Conservation (phyloP, 345 rosid species). For the Euphorbia lathyris region DNA sequence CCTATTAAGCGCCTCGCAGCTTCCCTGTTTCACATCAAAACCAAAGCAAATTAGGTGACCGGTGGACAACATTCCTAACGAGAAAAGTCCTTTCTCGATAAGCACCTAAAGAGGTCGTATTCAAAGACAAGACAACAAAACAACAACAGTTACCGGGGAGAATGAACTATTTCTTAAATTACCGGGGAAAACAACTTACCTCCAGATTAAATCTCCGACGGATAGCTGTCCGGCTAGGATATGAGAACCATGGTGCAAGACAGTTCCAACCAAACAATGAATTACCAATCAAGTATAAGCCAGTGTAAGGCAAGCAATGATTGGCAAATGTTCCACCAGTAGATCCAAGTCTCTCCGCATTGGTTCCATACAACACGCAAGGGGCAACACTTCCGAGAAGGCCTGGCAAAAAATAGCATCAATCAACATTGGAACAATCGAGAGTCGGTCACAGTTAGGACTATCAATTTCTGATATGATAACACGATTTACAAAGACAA, state of each 20-base stretch:
- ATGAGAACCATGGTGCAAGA: conserved; percentile 89
- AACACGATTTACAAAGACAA: too few relatives aligned
- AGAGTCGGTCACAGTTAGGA: not conserved
- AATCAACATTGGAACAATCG: not conserved
- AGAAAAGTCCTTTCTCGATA: too few relatives aligned
- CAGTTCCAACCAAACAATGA: conserved; percentile 66
- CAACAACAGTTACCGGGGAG: too few relatives aligned
- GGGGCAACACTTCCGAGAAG: conserved; percentile 89
- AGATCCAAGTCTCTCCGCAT: conserved; percentile 83
- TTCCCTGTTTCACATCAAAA: conserved; percentile 52
- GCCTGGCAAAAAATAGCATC: conserved; percentile 39
- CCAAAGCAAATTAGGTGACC: not conserved
- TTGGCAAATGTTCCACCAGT: conserved; percentile 71
- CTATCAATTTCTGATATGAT: too few relatives aligned
- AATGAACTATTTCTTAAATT: too few relatives aligned
- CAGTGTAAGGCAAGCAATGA: conserved; percentile 72
- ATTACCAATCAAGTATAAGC: conserved; percentile 67
- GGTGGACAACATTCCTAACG: not conserved
- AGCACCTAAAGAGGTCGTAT: too few relatives aligned
- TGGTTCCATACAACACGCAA: conserved; percentile 82
- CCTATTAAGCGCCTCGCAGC: conserved; percentile 71
- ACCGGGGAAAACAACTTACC: conserved; percentile 49
- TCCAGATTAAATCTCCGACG: conserved; percentile 87
- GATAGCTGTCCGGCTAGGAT: conserved; percentile 63
- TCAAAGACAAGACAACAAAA: too few relatives aligned